phyloP scores from a whole-genome alignment of 306 rosid genomes.

The Dryas drummondii region DNA sequence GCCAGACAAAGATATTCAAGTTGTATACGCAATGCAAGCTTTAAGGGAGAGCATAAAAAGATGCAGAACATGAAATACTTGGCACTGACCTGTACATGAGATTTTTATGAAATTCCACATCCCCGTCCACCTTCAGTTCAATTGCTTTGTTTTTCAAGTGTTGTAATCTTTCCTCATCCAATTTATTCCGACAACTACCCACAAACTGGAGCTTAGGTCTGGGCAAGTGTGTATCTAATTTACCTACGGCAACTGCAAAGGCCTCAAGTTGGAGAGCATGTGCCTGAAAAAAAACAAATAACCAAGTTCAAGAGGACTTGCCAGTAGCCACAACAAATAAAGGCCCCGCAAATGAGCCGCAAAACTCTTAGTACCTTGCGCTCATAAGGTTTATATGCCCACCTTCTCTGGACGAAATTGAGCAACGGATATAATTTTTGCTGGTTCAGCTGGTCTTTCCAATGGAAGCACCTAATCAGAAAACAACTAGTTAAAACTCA shows the following conservation, averaged over 20 bases:
- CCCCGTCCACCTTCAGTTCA: conserved; percentile 62
- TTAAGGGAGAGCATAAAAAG: not conserved
- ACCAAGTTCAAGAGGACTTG: conserved; percentile 34
- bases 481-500: conserved; percentile 31
- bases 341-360: conserved; percentile 43
- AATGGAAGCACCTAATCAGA: conserved; percentile 75
- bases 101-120: conserved; percentile 82
- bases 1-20: not conserved
- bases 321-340: conserved; percentile 8
- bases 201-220: conserved; percentile 88
- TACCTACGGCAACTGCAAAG: conserved; percentile 68
- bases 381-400: conserved; percentile 55
- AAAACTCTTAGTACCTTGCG: conserved; percentile 40
- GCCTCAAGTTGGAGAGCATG: conserved; percentile 95
- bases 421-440: conserved; percentile 80
- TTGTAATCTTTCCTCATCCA: conserved; percentile 85
- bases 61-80: conserved; percentile 9
- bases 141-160: conserved; percentile 58
- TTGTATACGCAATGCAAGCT: not conserved
- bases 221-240: conserved; percentile 46
- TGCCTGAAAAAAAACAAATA: conserved; percentile 49
- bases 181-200: conserved; percentile 86
- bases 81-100: conserved; percentile 67
- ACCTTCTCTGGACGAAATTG: conserved; percentile 99
- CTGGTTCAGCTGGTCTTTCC: conserved; percentile 57